Percentiles rank a stretch among this genome's conserved stretches.
phyloP scores from a whole-genome alignment of 768 basidiomycete genomes.

The Mycena alexandri region DNA sequence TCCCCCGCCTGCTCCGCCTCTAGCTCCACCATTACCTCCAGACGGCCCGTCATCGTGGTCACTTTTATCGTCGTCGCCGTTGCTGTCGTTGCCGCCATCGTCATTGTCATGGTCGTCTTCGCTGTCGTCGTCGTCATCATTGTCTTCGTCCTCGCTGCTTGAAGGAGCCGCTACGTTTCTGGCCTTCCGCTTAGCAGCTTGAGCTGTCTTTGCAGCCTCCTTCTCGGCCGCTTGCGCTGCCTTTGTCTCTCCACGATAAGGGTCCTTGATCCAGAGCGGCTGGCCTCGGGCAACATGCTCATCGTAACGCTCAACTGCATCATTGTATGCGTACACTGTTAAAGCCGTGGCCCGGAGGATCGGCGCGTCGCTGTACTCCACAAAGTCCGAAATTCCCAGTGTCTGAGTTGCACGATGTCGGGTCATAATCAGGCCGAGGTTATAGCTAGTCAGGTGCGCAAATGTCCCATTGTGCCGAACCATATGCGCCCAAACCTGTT shows the following conservation, averaged over 20 bases:
- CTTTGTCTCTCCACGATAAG: conserved; percentile 11
- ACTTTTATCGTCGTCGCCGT: not conserved
- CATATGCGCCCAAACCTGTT: conserved; percentile 30
- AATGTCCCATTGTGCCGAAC: conserved; percentile 21
- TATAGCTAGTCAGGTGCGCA: conserved; percentile 23
- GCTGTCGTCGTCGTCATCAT: not conserved
- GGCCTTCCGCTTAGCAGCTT: too few relatives aligned
- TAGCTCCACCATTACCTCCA: not conserved
- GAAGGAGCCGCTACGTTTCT: too few relatives aligned
- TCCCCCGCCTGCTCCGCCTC: not conserved
- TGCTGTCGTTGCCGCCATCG: too few relatives aligned
- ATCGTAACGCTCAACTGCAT: conserved; percentile 22
- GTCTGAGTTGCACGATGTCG: conserved; percentile 9
- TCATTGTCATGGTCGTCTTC: not conserved
- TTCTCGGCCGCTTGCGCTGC: not conserved
- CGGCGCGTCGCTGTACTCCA: conserved; percentile 22
- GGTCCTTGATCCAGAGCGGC: conserved; percentile 8
- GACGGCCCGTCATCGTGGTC: not conserved
- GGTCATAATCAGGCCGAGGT: conserved; percentile 19
- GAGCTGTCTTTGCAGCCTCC: too few relatives aligned
- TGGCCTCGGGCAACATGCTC: not conserved
- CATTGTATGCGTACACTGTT: conserved; percentile 26
- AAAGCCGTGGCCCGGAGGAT: conserved; percentile 19
- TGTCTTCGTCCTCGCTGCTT: not conserved
- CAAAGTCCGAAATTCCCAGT: conserved; percentile 5